These are phyloP conservation scores for Xylaria hypoxylon DNA, from an alignment of 2,329 filamentous ascomycete species.

Conservation along the genomic window DNA sequence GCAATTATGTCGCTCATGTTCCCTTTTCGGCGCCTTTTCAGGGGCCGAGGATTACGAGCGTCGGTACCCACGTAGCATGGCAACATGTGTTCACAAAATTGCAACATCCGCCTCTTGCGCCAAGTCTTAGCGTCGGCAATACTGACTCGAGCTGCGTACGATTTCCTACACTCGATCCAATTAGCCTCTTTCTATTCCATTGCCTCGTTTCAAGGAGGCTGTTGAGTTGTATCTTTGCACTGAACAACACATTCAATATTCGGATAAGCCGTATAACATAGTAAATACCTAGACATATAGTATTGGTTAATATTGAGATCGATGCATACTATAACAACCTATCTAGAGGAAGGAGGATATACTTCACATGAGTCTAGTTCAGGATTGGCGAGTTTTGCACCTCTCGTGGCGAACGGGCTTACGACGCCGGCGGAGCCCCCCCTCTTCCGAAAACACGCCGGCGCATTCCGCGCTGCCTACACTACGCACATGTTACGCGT, in stretches of 20 bases:
- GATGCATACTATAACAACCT: neutral
- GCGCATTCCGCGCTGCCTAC: neutral
- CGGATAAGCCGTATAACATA: too few relatives aligned
- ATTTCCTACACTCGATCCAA: neutral
- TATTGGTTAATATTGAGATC: neutral
- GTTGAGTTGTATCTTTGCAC: neutral
- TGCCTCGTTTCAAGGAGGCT: neutral
- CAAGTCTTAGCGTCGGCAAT: constrained; percentile 15
- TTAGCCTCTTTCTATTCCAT: neutral
- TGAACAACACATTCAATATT: too few relatives aligned
- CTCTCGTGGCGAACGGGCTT: constrained; percentile 4
- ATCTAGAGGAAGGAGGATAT: neutral
- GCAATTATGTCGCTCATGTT: too few relatives aligned
- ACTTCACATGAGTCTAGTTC: neutral
- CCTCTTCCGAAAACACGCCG: constrained; percentile 6
- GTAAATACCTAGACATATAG: too few relatives aligned
- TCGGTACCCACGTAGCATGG: neutral
- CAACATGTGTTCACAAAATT: constrained; percentile 28
- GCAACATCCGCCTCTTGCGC: constrained; percentile 19
- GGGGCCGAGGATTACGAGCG: constrained; percentile 1
- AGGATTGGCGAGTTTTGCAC: constrained; percentile 9
- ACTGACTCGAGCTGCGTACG: neutral
- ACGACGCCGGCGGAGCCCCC: constrained; percentile 19
- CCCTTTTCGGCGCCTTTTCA: neutral
- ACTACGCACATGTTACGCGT: too few relatives aligned